Evolutionary conservation across 768 basidiomycete species (phyloP).

Genomic region (Macrolepiota fuliginosa): DNA sequence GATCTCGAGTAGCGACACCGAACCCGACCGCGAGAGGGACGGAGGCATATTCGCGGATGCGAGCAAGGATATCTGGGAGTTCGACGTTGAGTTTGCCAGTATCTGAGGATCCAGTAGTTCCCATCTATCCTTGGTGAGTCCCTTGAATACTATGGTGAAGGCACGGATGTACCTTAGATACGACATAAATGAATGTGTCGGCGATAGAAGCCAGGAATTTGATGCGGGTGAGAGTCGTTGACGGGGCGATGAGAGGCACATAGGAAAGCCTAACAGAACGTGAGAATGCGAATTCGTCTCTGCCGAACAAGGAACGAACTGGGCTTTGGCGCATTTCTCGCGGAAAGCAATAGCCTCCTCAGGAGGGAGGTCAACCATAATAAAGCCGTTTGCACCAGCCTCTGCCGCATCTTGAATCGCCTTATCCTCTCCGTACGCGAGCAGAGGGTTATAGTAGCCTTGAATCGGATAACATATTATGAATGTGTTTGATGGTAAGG

Average conservation of each 20-base stretch:
- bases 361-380: slow-evolving; percentile 96
- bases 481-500: background rate
- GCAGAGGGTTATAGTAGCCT: slow-evolving; percentile 98
- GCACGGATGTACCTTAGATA: slow-evolving; percentile 72
- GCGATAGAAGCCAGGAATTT: slow-evolving; percentile 91
- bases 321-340: slow-evolving; percentile 75
- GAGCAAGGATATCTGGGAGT: slow-evolving; percentile 80
- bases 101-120: slow-evolving; percentile 91
- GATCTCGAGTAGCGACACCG: slow-evolving; percentile 86
- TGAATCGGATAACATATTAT: slow-evolving; percentile 6
- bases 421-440: slow-evolving; percentile 94
- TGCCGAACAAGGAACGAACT: slow-evolving; percentile 48
- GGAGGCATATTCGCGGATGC: slow-evolving; percentile 74
- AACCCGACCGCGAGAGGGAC: slow-evolving; percentile 95
- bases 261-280: slow-evolving; percentile 72
- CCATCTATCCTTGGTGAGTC: slow-evolving; percentile 60
- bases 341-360: slow-evolving; percentile 94
- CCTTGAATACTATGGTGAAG: slow-evolving; percentile 5
- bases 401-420: slow-evolving; percentile 86
- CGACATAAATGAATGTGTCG: slow-evolving; percentile 96
- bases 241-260: slow-evolving; percentile 93
- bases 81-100: slow-evolving; percentile 65
- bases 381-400: slow-evolving; percentile 96
- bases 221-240: slow-evolving; percentile 84
- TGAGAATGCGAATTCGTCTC: slow-evolving; percentile 5